A percentile compares a stretch with the other conserved stretches of the same genome.
These are phyloP conservation scores for Silene conica DNA, from an alignment of 148 eudicot species.

Conservation along the genomic window DNA sequence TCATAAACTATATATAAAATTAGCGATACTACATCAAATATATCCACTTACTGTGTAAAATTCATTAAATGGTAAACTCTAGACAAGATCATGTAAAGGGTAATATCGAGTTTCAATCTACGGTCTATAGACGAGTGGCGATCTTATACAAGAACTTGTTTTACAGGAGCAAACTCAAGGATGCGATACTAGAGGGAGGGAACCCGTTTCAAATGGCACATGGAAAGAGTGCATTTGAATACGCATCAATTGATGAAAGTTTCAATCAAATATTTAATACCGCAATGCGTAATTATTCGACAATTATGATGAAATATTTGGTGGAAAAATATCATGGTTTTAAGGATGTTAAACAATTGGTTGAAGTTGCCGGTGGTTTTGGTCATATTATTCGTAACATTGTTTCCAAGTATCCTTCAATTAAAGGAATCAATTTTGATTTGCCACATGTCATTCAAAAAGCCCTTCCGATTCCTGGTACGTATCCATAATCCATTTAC, in stretches of 20 bases:
- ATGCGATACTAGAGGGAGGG: constrained; percentile 11
- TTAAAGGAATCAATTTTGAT: constrained; percentile 9
- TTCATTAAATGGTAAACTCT: too few relatives aligned
- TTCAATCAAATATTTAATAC: constrained; percentile 13
- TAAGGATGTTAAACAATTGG: neutral
- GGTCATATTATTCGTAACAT: constrained; percentile 9
- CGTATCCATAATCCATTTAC: too few relatives aligned
- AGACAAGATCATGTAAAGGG: too few relatives aligned
- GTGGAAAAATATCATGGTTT: constrained; percentile 7
- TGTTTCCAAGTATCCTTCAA: neutral
- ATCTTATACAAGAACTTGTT: neutral
- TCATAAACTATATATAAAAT: too few relatives aligned
- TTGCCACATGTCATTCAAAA: constrained; percentile 8
- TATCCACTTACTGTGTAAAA: too few relatives aligned
- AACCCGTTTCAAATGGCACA: constrained; percentile 15
- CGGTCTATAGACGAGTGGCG: neutral
- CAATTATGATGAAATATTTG: constrained; percentile 3
- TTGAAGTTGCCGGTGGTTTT: constrained; percentile 16
- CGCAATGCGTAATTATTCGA: constrained; percentile 9
- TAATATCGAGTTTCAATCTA: too few relatives aligned
- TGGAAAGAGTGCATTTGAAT: constrained; percentile 15
- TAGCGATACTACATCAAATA: too few relatives aligned
- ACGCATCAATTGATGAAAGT: neutral
- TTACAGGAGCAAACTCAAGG: constrained; percentile 1
- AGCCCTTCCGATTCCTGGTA: constrained; percentile 9